Evolutionary conservation across 106 monocot genomes (phyloP), one percentile per base, ranked within the genome.

Genomic region (Dendrobium nobile): DNA sequence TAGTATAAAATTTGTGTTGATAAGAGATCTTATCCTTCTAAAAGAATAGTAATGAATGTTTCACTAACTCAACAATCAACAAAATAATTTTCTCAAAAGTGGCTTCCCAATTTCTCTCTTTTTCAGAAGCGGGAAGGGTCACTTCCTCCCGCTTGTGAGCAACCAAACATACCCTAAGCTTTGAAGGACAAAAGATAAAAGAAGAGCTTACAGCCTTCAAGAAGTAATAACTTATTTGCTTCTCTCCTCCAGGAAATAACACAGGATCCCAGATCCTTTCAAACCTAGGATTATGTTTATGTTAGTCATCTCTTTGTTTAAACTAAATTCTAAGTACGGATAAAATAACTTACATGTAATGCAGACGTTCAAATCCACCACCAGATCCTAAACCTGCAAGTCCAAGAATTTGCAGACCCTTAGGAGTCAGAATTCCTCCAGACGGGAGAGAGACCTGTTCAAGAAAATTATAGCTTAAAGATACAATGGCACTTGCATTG

Each of bases 181-280:
- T 58, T 41, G 19, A 72, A 80, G 15, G 15, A 48, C 42, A 17
- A 79, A 58, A 44, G 73, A 77, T 56, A 72, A 40, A 72, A 72
- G 72, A 72, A 33, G 72, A 1, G 8, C 72, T 72, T 72, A 72
- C 97, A 82, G 92, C 81, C 48, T 88, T 97, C 76, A 97, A 89
- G 84, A 97, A 97, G 75, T 80, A 92, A 27, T 87, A 84, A 82
- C 94, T 97, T n/a, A 97, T 94, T 20, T 47, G 81, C 77, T 90
- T 98, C 37, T 86, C 73, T 44, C 89, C 89, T 65, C 89, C 91
- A 22, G 89, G 82, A 77, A 95, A 88, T 76, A 98, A 81, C 67
- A 88, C 75, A 47, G 94, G 94, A 87, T 98, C 97, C 97, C 97
- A 98, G 22, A 91, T 88, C 78, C 94, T 92, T 78, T 98, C 97